Evolutionary conservation across 2,329 filamentous ascomycete species (phyloP), one percentile per base, ranked within the genome.

Genomic region (Verticillium dahliae): DNA sequence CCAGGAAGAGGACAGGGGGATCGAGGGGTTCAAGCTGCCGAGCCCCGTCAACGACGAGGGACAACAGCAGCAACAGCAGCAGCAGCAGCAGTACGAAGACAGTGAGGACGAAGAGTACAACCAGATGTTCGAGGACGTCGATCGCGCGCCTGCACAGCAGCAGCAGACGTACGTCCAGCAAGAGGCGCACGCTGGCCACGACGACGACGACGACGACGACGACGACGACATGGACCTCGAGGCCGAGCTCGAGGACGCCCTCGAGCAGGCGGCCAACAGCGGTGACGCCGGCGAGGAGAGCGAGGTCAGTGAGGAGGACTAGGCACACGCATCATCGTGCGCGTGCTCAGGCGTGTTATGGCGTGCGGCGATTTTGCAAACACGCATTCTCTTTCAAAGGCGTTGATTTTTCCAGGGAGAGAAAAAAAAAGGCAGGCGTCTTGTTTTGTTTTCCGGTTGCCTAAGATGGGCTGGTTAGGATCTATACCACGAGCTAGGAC

Each of bases 271-370:
- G 3, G 65, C 63, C 13, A 66, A 66, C 39, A 75, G 76, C 63
- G 76, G 79, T 34, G 78, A 80, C 33, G 81, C 78, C 39, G 58
- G 58, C n/a, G 84, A 85, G 59, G 85, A 88, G 71, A 88, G 85
- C 66, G 85, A 87, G 67, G 85, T 88, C 60, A 88, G 86, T 66
- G 86, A 88, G 70, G 86, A 88, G 70, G 86, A 88, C 69, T 88
- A 74, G 65, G 27, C 4, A 18, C 9, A 14, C 2, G 39, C 39
- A 14, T 13, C 6, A 15, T 14, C 11, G 6, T 33, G 4, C 13
- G n/a, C 38, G 22, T 57, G 7, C 7, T 22, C 9, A 50, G 7
- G 18, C n/a, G n/a, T 50, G 45, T n/a, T 18, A 27, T 27, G 10
- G 45, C 22, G 45, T 50, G 45, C 22, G n/a, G 45, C n/a, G 18